phyloP scores from a whole-genome alignment of 2,329 filamentous ascomycete genomes.

The Verticillium albo-atrum region DNA sequence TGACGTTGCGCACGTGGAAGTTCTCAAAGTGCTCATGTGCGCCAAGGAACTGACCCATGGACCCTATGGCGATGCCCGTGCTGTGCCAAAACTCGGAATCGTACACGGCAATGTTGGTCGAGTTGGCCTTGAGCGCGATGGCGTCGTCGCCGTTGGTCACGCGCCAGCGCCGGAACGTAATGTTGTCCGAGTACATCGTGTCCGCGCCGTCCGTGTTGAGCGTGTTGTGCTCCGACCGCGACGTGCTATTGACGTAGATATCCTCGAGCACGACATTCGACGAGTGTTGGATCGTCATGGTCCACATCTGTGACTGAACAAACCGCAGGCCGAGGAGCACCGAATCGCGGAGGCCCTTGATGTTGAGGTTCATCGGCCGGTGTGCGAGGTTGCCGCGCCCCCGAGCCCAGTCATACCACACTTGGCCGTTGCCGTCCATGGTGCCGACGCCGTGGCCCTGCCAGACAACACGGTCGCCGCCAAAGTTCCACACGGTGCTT shows the following conservation, averaged over 20 bases:
- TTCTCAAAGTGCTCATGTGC: slow-evolving; percentile 44
- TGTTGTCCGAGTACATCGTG: slow-evolving; percentile 47
- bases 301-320: slow-evolving; percentile 58
- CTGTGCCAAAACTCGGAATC: slow-evolving; percentile 45
- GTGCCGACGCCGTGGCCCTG: slow-evolving; percentile 47
- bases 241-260: slow-evolving; percentile 50
- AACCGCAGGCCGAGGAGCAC: slow-evolving; percentile 44
- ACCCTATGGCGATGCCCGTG: slow-evolving; percentile 51
- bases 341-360: slow-evolving; percentile 38
- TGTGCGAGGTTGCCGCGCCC: slow-evolving; percentile 39
- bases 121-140: slow-evolving; percentile 52
- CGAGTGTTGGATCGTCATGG: slow-evolving; percentile 47
- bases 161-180: slow-evolving; percentile 44
- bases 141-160: slow-evolving; percentile 49
- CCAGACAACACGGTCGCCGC: slow-evolving; percentile 45
- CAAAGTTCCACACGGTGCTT: slow-evolving; percentile 48
- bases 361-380: slow-evolving; percentile 48
- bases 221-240: slow-evolving; percentile 22
- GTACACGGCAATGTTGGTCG: slow-evolving; percentile 46
- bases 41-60: slow-evolving; percentile 49
- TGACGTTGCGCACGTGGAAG: slow-evolving; percentile 42
- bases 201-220: slow-evolving; percentile 41
- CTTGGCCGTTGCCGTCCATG: slow-evolving; percentile 55
- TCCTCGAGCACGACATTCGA: slow-evolving; percentile 40
- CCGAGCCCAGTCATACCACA: slow-evolving; percentile 51